Percentiles rank a stretch among this genome's conserved stretches.
Conservation (phyloP, 176 grass and related monocot genomes). For the Metroxylon sagu region DNA sequence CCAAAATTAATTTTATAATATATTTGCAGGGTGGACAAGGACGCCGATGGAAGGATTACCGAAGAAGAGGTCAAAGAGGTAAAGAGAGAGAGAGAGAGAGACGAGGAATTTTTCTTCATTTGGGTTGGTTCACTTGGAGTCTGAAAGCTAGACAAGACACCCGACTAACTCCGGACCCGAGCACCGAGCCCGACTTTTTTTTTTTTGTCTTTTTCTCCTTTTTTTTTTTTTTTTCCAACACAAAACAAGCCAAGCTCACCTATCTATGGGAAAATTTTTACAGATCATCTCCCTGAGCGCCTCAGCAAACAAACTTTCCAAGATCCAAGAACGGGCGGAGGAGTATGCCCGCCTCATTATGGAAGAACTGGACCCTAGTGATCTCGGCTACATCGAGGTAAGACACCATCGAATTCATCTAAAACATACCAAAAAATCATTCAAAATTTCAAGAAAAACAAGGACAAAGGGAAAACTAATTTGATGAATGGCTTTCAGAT, state of each 20-base stretch:
- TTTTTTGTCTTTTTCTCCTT: too few relatives aligned
- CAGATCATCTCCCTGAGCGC: constrained; percentile 88
- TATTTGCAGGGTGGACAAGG: constrained; percentile 72
- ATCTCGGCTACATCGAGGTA: constrained; percentile 77
- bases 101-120: too few relatives aligned
- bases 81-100: neutral
- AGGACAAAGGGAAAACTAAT: too few relatives aligned
- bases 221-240: too few relatives aligned
- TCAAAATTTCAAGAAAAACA: too few relatives aligned
- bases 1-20: constrained; percentile 1
- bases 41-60: constrained; percentile 72
- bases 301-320: constrained; percentile 87
- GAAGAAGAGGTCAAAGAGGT: constrained; percentile 91
- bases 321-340: constrained; percentile 71
- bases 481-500: constrained; percentile 20
- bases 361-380: constrained; percentile 77
- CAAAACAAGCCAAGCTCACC: too few relatives aligned
- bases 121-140: too few relatives aligned
- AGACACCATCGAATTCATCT: neutral
- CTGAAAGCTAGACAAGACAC: too few relatives aligned
- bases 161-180: too few relatives aligned
- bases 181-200: too few relatives aligned
- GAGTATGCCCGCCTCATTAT: constrained; percentile 82
- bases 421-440: too few relatives aligned
- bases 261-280: neutral